Base-by-base conservation (phyloP, 176 grass and related monocot genomes). In the Phoenix roebelenii region DNA sequence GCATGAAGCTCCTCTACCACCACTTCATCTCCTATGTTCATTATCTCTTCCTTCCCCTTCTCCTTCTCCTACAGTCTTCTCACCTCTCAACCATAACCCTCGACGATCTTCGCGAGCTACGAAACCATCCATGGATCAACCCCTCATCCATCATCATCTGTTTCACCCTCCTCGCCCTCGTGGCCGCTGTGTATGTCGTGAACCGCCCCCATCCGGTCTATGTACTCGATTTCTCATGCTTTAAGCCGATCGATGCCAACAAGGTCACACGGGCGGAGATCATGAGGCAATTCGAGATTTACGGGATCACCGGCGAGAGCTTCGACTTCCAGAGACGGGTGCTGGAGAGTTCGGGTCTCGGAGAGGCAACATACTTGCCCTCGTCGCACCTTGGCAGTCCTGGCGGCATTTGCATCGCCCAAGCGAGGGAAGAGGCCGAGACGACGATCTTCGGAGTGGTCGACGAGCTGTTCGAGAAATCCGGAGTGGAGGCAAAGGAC, bases 361-460 rank as follows among this genome's bases (percentile, higher is more conserved):
- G 52, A 2, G 65, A 68, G 50, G n/a, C 25, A 1, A n/a, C 65
- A 5, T 68, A 68, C 28, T 20, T 68, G 3, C 65, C 65, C 18
- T 24, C 14, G 3, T 68, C 65, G 3, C 25, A 55, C 52, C 65
- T 68, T 7, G 5, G 65, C 25, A 3, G 4, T 0, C 28, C 65
- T 0, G 4, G 20, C n/a, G 29, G 48, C 52, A 54, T 55, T 7
- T 14, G 65, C 9, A 17, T 20, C 9, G 18, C 7, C 28, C 44
- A 51, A 28, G 65, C 65, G 18, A 15, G 28, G 52, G 65, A 68
- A 18, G 65, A 68, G 52, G 65, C 52, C 5, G 65, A 68, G 52
- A 68, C 18, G 26, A 52, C 44, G n/a, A 19, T 68, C 16, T 56
- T 68, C 25, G 52, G 25, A 4, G 28, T 26, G 16, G 18, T 56